These are phyloP conservation scores for Diutina ranongensis DNA, from an alignment of 1,139 yeast species.

Conservation along the genomic window DNA sequence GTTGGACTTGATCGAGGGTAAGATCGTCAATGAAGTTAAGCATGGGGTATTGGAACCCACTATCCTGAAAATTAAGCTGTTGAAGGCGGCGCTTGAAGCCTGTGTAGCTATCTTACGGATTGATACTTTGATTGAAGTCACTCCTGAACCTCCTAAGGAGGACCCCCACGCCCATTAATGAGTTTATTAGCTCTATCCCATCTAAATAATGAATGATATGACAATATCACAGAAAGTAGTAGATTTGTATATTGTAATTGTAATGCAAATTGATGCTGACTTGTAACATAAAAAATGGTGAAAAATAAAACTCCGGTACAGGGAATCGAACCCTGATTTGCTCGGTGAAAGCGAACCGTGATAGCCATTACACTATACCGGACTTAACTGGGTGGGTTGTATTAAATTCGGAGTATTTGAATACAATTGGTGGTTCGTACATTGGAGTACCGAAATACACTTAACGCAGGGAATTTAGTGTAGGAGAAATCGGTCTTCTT, in stretches of 20 bases:
- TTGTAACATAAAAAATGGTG: background rate
- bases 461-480: no score
- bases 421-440: no score
- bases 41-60: conserved; percentile 95
- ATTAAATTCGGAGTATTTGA: no score
- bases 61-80: conserved; percentile 79
- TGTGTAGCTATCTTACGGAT: conserved; percentile 95
- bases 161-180: conserved; percentile 64
- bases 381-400: no score
- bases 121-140: conserved; percentile 95
- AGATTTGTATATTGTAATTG: no score
- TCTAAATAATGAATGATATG: background rate
- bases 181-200: background rate
- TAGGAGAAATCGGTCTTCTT: no score
- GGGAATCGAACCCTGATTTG: conserved; percentile 80
- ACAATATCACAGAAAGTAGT: background rate
- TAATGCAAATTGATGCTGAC: no score
- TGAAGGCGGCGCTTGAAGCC: conserved; percentile 95
- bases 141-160: conserved; percentile 90
- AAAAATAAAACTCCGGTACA: conserved; percentile 42
- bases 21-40: conserved; percentile 73
- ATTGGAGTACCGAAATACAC: no score
- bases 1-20: conserved; percentile 81
- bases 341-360: conserved; percentile 79
- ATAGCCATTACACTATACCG: conserved; percentile 77